Conservation (phyloP, 208 protist species). For the Leishmania lainsoni region DNA sequence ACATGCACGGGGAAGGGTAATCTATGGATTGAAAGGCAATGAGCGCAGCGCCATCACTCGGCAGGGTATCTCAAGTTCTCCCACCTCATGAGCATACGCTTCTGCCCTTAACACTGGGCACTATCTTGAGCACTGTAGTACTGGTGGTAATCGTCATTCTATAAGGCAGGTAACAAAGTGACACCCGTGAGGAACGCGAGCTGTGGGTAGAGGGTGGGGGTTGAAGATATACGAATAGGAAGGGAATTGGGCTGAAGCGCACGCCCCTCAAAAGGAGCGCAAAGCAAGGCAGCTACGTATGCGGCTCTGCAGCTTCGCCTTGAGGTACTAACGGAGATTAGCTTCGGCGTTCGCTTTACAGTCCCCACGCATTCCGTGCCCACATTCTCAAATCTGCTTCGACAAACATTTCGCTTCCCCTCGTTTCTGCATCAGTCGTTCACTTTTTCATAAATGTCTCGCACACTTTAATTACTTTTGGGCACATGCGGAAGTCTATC, state of each 20-base stretch:
- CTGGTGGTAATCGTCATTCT: background rate
- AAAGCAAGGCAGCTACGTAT: background rate
- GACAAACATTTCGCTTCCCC: background rate
- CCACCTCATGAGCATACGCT: background rate
- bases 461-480: constrained; percentile 67
- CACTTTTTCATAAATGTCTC: constrained; percentile 78
- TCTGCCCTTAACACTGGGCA: background rate
- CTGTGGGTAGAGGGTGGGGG: background rate
- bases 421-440: background rate
- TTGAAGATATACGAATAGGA: background rate
- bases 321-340: background rate
- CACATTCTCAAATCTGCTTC: background rate
- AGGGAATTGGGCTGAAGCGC: background rate
- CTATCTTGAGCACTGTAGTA: background rate
- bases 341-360: background rate
- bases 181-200: background rate
- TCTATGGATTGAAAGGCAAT: background rate
- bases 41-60: too few species aligned
- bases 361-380: background rate
- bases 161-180: background rate
- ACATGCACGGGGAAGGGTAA: background rate
- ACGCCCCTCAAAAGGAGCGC: background rate
- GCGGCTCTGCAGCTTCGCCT: background rate
- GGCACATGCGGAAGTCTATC: constrained; percentile 85
- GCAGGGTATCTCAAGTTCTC: background rate